phyloP scores from a whole-genome alignment of 1,284 basidiomycete species.

The Pseudozyma hubeiensis region DNA sequence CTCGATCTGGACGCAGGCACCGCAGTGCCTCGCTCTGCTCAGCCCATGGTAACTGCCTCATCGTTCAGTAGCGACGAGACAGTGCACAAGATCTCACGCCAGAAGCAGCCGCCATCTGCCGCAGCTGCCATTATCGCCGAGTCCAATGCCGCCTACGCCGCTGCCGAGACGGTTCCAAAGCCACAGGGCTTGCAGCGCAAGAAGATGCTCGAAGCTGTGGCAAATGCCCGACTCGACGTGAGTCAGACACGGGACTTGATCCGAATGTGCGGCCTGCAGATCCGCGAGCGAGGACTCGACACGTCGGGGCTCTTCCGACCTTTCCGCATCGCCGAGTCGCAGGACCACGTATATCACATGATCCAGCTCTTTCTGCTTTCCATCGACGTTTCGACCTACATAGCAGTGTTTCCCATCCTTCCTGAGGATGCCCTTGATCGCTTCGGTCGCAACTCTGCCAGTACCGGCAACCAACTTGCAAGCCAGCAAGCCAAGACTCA shows the following conservation, averaged over 20 bases:
- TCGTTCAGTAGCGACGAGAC: not conserved
- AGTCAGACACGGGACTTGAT: constrained; percentile 27
- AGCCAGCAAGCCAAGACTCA: constrained; percentile 10
- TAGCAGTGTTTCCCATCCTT: constrained; percentile 42
- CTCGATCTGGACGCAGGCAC: constrained; percentile 39
- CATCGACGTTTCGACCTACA: constrained; percentile 46
- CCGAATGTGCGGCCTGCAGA: constrained; percentile 44
- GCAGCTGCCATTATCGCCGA: constrained; percentile 43
- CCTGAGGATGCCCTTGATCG: constrained; percentile 34
- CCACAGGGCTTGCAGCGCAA: constrained; percentile 19
- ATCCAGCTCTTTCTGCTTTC: constrained; percentile 56
- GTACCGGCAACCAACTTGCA: not conserved
- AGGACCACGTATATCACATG: constrained; percentile 37
- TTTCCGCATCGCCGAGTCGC: constrained; percentile 53
- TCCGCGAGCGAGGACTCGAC: constrained; percentile 53
- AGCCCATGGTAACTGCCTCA: not conserved
- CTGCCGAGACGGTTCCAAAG: constrained; percentile 19
- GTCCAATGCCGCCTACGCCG: constrained; percentile 30
- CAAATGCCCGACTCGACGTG: constrained; percentile 44
- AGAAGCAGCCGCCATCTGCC: constrained; percentile 11
- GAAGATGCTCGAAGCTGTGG: constrained; percentile 42
- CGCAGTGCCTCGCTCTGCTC: constrained; percentile 9
- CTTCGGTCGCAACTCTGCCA: constrained; percentile 7
- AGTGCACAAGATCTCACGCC: not conserved
- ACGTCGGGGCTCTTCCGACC: constrained; percentile 58